Percentiles rank a stretch among this genome's conserved stretches.
These are phyloP conservation scores for Echium plantagineum DNA, from an alignment of 257 asterid genomes.

Conservation along the genomic window DNA sequence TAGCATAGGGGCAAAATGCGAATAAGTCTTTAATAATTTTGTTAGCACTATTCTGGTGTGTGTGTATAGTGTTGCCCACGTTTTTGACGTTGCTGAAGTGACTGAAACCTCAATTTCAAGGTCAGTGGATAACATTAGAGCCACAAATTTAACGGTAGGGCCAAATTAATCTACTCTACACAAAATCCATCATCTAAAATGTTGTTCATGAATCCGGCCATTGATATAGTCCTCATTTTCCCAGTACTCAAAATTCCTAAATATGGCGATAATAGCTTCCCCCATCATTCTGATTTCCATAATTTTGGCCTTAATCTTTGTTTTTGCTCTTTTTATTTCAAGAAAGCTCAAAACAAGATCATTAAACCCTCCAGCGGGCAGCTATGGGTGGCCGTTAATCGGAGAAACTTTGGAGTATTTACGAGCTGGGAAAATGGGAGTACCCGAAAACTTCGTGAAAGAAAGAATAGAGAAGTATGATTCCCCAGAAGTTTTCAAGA, in stretches of 20 bases:
- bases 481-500: conserved; percentile 28
- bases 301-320: background rate
- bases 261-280: background rate
- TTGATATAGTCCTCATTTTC: no score
- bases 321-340: background rate
- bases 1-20: no score
- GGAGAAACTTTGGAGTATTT: conserved; percentile 40
- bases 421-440: conserved; percentile 29
- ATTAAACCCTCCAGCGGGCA: conserved; percentile 44
- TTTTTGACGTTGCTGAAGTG: no score
- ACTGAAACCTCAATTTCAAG: background rate
- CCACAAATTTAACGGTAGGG: background rate
- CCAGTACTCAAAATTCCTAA: no score
- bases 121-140: background rate
- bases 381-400: conserved; percentile 43
- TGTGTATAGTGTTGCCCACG: no score
- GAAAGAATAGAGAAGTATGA: conserved; percentile 28
- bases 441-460: conserved; percentile 27
- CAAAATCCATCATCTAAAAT: background rate
- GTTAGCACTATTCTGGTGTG: no score
- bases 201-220: no score
- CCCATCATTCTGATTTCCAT: conserved; percentile 1
- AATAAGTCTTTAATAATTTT: no score
- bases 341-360: conserved; percentile 4
- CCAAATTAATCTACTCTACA: background rate